Conservation (phyloP, 495 filamentous ascomycete species). For the Diplogelasinospora grovesii region DNA sequence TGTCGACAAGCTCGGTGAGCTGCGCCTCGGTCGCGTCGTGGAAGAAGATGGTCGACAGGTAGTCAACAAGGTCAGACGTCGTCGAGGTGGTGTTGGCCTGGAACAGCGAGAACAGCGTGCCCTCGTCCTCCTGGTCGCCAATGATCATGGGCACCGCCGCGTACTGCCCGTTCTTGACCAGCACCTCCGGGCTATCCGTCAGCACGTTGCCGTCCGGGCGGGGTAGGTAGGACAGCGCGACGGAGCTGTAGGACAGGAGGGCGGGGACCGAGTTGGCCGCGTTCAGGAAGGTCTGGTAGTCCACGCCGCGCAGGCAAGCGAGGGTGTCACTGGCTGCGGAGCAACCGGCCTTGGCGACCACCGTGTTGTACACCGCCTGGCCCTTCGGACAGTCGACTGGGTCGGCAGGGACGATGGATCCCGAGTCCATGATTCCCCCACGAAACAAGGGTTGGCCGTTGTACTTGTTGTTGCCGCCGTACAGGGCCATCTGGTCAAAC, state of each 20-base stretch:
- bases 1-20: slow-evolving; percentile 47
- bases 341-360: slow-evolving; percentile 57
- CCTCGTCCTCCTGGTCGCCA: slow-evolving; percentile 55
- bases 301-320: slow-evolving; percentile 52
- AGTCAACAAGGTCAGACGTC: slow-evolving; percentile 49
- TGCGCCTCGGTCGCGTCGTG: slow-evolving; percentile 35
- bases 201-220: slow-evolving; percentile 56
- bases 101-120: slow-evolving; percentile 55
- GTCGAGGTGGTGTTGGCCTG: slow-evolving; percentile 59
- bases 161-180: slow-evolving; percentile 45
- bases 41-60: slow-evolving; percentile 53
- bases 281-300: slow-evolving; percentile 54
- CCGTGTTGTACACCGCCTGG: slow-evolving; percentile 57
- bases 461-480: slow-evolving; percentile 62
- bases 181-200: slow-evolving; percentile 48
- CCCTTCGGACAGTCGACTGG: slow-evolving; percentile 56
- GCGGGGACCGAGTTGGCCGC: slow-evolving; percentile 62
- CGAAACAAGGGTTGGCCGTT: slow-evolving; percentile 65
- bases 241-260: slow-evolving; percentile 54
- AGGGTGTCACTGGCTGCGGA: slow-evolving; percentile 48
- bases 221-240: slow-evolving; percentile 59
- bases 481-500: slow-evolving; percentile 61
- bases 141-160: slow-evolving; percentile 53
- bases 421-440: slow-evolving; percentile 67
- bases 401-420: slow-evolving; percentile 56